Evolutionary conservation across 345 rosid genomes (phyloP), one percentile per base, ranked within the genome.

Genomic region (Pelargonium nanum): DNA sequence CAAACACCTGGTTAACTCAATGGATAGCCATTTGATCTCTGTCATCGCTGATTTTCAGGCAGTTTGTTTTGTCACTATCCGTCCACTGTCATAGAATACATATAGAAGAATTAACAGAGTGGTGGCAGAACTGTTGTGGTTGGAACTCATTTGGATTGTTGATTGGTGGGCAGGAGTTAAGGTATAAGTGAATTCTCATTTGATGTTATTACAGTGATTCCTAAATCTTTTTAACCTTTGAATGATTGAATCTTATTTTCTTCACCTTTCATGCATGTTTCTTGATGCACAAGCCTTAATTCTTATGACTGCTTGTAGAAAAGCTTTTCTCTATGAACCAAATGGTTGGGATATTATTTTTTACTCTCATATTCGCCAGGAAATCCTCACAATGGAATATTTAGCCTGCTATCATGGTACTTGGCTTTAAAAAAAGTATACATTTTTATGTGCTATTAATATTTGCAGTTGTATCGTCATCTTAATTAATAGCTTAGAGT

Each of bases 131-230:
- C 68, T 89, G 70, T 74, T 93, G 74, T 89, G 97, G 99, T 57
- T 93, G 71, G 87, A 89, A 73, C 90, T 89, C 57, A 78, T 89
- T n/a, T 87, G 97, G 99, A 72, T 93, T 0, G 74, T 84, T 57
- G 99, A 93, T 75, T 93, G 99, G 99, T 93, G 97, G 92, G 99
- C 94, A 4, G 84, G 82, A 58, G 81, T 91, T 9, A 83, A 91
- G 98, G 98, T 88, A 70, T 23, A 28, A 57, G 32, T 26, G 24
- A 54, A 40, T 53, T 51, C 64, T 55, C 26, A 6, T 65, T 25
- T 64, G 22, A n/a, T 19, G 55, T 52, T 4, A 52, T 52, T 45
- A 17, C 15, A 40, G 48, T 40, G 48, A 9, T 40, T 30, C 40
- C 10, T 7, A 40, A 9, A 40, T 40, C 48, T 12, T 40, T 12